Base-by-base conservation (phyloP, 345 rosid species). In the Kandelia obovata region DNA sequence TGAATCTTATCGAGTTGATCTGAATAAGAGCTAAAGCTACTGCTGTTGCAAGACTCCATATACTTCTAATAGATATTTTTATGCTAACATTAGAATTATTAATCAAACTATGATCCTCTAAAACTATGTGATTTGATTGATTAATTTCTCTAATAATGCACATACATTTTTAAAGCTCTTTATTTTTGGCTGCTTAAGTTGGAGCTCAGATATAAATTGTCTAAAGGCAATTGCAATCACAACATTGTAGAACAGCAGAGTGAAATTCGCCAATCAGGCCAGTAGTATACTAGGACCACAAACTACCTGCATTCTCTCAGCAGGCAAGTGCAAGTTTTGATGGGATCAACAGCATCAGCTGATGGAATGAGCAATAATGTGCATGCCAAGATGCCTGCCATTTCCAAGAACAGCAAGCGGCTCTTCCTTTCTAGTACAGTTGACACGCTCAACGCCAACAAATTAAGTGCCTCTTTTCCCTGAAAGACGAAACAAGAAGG, bases 251-350 rank as follows among this genome's bases (percentile, higher is more conserved):
- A 56, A 23, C 28, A 21, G 59, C 28, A 56, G 30, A 10, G 59
- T 55, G 30, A 53, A 21, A 7, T 53, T 53, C 1, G 1, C 13
- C 27, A 55, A 5, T 7, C 15, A n/a, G 58, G 58, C 13, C 58
- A n/a, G 28, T 8, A 55, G 3, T 7, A 26, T 27, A 23, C 7
- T 23, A 55, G 28, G 27, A 55, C 28, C 28, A 21, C 7, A 1
- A 56, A 10, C 30, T 83, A 94, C 98, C 98, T 89, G 97, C 97
- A 94, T 43, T 85, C 92, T 79, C 85, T 88, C 66, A 94, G 68
- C 68, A 94, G 86, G 84, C 98, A 94, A 55, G 92, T 58, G 68
- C 98, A 94, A 37, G 98, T 94, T 78, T 91, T 94, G 73, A 94
- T 92, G 21, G 98, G 92, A 78, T 94, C 98, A 69, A 83, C 90